Base-by-base conservation (phyloP, 306 rosid species). In the Quercus alba region DNA sequence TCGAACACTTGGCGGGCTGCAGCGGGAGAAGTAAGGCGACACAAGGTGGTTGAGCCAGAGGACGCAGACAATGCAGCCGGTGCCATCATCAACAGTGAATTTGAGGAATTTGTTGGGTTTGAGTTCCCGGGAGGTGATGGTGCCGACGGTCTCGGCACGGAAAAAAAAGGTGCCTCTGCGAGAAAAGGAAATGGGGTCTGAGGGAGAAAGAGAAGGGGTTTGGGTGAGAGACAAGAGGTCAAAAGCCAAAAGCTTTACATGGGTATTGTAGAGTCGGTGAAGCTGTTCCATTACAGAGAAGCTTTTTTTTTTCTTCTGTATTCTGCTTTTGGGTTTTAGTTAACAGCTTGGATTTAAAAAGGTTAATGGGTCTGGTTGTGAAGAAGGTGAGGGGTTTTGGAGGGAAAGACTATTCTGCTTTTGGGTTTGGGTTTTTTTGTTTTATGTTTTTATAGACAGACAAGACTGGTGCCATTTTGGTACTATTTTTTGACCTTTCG, bases 41-140 rank as follows among this genome's bases (percentile, higher is more conserved):
- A 75, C 30, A 41, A 77, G 80, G 0, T 94, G 90, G 85, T 94
- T 92, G 77, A 91, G 98, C 97, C 97, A 94, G 44, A 94, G 93
- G 64, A 94, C 73, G 80, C 97, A 94, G 35, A 44, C 78, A 80
- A 94, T 74, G 84, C 86, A 81, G 11, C 79, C 93, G 4, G 97
- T 89, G 78, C 94, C 98, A 72, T 91, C 97, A 84, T 91, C 94
- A 72, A 92, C 19, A 6, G 52, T 46, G 76, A 94, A 92, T 51
- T 88, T 78, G 72, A 92, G 92, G 79, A 91, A 91, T 25, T 46
- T 81, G 18, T 55, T 14, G 31, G 90, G 91, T 74, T 89, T 92
- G 78, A 77, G 78, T 17, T 91, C 90, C 2, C 78, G 92, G 0
- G 79, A 87, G 13, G 87, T 86, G 72, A 94, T 86, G 4, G 84